Base-by-base conservation (phyloP, 331 rosid species). In the Rhamnella rubrinervis region DNA sequence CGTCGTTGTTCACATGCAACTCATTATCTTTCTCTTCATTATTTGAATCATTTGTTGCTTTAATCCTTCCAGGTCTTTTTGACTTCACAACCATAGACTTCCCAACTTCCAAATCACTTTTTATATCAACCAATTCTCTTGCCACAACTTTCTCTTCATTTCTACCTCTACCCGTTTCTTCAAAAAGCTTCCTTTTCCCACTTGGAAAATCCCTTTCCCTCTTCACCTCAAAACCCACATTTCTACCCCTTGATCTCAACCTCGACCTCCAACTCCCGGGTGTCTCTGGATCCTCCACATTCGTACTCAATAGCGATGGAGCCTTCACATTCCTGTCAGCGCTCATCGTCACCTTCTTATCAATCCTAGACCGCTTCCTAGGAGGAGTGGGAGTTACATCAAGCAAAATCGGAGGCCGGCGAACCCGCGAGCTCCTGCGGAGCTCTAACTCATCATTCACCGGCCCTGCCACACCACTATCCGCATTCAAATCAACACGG, bases 391-490 rank as follows among this genome's bases (percentile, higher is more conserved):
- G 97, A 15, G 98, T 85, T 2, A 75, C 95, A 82, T 93, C 98
- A 4, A 93, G 93, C 80, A 93, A 12, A 55, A 78, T 80, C 2
- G 98, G 98, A 46, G 90, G 87, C 65, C 95, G 86, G 66, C 98
- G 84, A 77, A 84, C 90, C 66, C 98, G 74, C 2, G 87, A 83
- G 86, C 98, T 91, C 44, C 97, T 85, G 0, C 97, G 84, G 57
- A 88, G 80, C 74, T 81, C 98, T 7, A 51, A 37, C 67, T 79
- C 90, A 64, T 38, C 53, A 6, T 58, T 67, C 41, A 68, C 80
- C 18, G 63, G 68, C 47, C 70, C 64, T 11, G 63, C 58, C 44
- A 15, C 71, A 56, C 67, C 76, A 26, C 38, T 51, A 46, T 75
- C 86, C 72, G 65, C 93, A 78, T 77, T 83, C 39, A 68, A 50